A percentile compares a stretch with the other conserved stretches of the same genome.
These are phyloP conservation scores for Penicillium coprophilum DNA, from an alignment of 495 filamentous ascomycete species.

Conservation along the genomic window DNA sequence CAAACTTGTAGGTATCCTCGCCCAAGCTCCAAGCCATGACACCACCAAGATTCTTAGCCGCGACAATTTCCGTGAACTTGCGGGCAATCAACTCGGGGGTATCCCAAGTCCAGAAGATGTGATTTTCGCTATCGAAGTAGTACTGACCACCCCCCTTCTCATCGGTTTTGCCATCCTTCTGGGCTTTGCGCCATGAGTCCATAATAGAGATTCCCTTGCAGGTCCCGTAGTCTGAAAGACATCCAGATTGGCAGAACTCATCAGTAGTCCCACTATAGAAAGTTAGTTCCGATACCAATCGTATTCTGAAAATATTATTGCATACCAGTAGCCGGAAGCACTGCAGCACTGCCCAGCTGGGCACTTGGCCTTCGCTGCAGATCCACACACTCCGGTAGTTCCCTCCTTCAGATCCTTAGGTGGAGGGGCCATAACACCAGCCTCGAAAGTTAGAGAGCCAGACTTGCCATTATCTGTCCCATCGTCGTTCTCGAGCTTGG, in stretches of 20 bases:
- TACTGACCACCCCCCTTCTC: conserved; percentile 62
- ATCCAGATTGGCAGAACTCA: conserved; percentile 39
- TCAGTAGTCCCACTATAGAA: conserved; percentile 31
- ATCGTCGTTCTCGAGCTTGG: conserved; percentile 60
- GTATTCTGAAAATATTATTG: neutral
- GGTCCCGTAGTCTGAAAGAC: conserved; percentile 43
- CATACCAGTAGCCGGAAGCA: conserved; percentile 41
- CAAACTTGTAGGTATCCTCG: conserved; percentile 62
- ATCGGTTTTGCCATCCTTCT: conserved; percentile 56
- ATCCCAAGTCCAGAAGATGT: conserved; percentile 77
- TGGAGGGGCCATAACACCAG: conserved; percentile 47
- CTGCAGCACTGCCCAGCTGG: conserved; percentile 39
- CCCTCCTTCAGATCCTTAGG: conserved; percentile 45
- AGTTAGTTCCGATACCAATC: conserved; percentile 1
- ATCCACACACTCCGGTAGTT: conserved; percentile 43
- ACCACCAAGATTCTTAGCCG: conserved; percentile 59
- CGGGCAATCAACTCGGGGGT: conserved; percentile 58
- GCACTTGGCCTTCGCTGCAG: conserved; percentile 30
- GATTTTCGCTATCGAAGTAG: conserved; percentile 59
- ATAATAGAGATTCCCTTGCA: conserved; percentile 43
- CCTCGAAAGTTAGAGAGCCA: conserved; percentile 58
- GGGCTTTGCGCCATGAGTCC: conserved; percentile 50
- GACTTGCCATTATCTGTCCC: conserved; percentile 64
- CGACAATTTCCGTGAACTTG: conserved; percentile 64
- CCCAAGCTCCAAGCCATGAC: conserved; percentile 75